These are phyloP conservation scores for Epichloe amarillans DNA, from an alignment of 2,329 filamentous ascomycete genomes.

Conservation along the genomic window DNA sequence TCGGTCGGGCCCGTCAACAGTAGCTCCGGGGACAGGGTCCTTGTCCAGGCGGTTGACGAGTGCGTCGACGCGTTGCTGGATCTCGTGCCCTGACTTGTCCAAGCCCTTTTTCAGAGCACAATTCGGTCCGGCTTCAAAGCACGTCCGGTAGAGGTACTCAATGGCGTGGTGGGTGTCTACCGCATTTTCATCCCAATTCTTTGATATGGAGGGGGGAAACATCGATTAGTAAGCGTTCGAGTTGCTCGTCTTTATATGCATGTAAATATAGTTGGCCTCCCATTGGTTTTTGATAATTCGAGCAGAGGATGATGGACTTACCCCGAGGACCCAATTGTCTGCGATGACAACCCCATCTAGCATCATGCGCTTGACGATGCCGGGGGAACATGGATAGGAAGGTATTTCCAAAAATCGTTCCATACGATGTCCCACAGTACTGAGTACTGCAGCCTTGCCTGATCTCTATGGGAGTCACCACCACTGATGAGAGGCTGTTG, in stretches of 20 bases:
- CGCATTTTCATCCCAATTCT: conserved; percentile 18
- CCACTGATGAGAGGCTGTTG: background rate
- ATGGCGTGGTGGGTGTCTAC: conserved; percentile 18
- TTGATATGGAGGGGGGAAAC: background rate
- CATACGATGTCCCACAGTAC: conserved; percentile 34
- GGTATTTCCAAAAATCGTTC: conserved; percentile 11
- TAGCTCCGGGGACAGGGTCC: conserved; percentile 11
- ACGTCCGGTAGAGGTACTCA: conserved; percentile 17
- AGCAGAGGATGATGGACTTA: conserved; percentile 9
- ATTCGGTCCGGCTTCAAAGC: conserved; percentile 13
- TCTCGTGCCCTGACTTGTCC: conserved; percentile 4
- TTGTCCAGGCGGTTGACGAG: conserved; percentile 13
- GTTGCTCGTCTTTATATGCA: too few relatives aligned
- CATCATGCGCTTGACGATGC: conserved; percentile 22
- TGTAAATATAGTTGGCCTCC: too few relatives aligned
- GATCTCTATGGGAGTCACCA: background rate
- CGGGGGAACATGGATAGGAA: conserved; percentile 15
- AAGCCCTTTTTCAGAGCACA: conserved; percentile 1
- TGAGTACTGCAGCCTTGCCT: conserved; percentile 26
- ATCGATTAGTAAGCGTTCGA: too few relatives aligned
- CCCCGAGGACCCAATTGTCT: conserved; percentile 17
- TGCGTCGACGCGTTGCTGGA: conserved; percentile 12
- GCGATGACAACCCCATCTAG: conserved; percentile 20
- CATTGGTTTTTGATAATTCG: too few relatives aligned
- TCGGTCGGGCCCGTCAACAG: conserved; percentile 3